These are phyloP conservation scores for Cyclotella cryptica DNA, from an alignment of 108 stramenopile species.

Conservation along the genomic window DNA sequence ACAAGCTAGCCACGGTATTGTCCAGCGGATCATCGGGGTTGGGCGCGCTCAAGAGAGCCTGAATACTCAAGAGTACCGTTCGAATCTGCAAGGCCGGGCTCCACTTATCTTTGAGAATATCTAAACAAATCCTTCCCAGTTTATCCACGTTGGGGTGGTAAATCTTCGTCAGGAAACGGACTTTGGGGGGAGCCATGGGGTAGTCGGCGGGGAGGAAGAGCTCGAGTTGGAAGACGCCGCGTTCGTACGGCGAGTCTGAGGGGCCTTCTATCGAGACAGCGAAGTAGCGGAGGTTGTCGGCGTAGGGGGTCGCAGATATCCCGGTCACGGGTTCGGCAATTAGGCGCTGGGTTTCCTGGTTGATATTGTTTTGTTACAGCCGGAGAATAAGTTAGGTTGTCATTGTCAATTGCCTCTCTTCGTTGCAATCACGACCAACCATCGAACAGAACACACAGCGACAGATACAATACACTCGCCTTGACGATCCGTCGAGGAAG, in stretches of 20 bases:
- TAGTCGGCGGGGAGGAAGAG: slow-evolving; percentile 98
- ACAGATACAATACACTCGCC: slow-evolving; percentile 6
- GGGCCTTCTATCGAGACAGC: slow-evolving; percentile 97
- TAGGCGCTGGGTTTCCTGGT: slow-evolving; percentile 94
- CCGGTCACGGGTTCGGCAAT: slow-evolving; percentile 97
- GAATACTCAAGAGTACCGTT: slow-evolving; percentile 93
- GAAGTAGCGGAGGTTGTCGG: slow-evolving; percentile 98
- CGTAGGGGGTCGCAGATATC: slow-evolving; percentile 97
- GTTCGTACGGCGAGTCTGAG: slow-evolving; percentile 93
- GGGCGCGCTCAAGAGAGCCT: slow-evolving; percentile 95
- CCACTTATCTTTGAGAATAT: slow-evolving; percentile 99
- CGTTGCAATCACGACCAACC: background rate
- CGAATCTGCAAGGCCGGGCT: slow-evolving; percentile 98
- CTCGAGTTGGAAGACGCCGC: slow-evolving; percentile 94
- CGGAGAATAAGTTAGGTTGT: background rate
- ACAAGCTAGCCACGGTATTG: slow-evolving; percentile 96
- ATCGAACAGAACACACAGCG: background rate
- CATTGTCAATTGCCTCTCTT: background rate
- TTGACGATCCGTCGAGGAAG: slow-evolving; percentile 58
- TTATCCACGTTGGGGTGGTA: slow-evolving; percentile 99
- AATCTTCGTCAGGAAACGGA: slow-evolving; percentile 98
- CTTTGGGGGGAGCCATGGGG: slow-evolving; percentile 99
- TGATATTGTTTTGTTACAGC: background rate
- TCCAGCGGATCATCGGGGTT: slow-evolving; percentile 99
- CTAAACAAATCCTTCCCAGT: slow-evolving; percentile 97